These are phyloP conservation scores for Amanita phalloides DNA, from an alignment of 768 basidiomycete species.

Conservation along the genomic window DNA sequence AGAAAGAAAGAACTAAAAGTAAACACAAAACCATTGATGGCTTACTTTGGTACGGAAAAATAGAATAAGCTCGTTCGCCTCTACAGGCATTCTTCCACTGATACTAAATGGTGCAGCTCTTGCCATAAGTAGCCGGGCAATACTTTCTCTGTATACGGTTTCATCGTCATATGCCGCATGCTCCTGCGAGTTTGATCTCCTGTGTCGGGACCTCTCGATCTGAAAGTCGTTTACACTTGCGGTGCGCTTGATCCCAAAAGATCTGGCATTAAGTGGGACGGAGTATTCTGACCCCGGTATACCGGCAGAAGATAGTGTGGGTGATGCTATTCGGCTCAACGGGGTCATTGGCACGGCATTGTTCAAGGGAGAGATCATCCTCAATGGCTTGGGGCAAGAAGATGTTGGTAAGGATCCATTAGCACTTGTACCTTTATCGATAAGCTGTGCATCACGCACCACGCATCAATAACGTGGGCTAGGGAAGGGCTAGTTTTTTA, in stretches of 20 bases:
- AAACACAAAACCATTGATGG: not conserved
- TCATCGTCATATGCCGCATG: conserved; percentile 33
- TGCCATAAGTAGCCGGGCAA: conserved; percentile 43
- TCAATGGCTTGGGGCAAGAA: not conserved
- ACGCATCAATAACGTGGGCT: conserved; percentile 9
- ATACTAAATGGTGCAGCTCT: conserved; percentile 56
- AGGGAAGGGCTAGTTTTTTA: not conserved
- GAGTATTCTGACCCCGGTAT: not conserved
- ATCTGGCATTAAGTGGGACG: not conserved
- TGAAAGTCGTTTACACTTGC: conserved; percentile 31
- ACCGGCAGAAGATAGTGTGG: conserved; percentile 1
- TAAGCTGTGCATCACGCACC: not conserved
- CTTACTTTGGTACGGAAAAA: conserved; percentile 75
- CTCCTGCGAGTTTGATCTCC: conserved; percentile 18
- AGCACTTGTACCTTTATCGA: not conserved
- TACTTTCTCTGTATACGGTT: conserved; percentile 39
- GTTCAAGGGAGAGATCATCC: conserved; percentile 2
- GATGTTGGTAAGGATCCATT: not conserved
- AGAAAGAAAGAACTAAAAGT: not conserved
- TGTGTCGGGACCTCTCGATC: conserved; percentile 41
- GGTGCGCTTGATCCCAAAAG: not conserved
- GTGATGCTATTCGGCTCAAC: conserved; percentile 1
- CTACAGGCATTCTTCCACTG: conserved; percentile 60
- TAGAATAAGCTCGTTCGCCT: conserved; percentile 53
- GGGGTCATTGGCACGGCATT: conserved; percentile 4